Percentiles rank a stretch among this genome's conserved stretches.
Conservation (phyloP, 2,329 filamentous ascomycete species). For the Alternaria metachromatica region DNA sequence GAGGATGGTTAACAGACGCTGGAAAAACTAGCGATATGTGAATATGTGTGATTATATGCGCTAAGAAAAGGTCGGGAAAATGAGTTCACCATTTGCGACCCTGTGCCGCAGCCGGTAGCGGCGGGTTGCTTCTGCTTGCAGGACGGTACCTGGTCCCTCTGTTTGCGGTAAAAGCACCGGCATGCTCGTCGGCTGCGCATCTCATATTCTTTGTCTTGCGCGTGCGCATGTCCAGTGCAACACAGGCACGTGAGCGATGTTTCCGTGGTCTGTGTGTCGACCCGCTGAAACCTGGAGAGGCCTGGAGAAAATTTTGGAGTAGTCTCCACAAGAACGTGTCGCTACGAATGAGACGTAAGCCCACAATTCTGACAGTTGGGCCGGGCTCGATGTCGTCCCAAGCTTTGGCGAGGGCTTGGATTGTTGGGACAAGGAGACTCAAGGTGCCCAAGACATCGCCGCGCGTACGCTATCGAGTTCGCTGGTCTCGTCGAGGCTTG, state of each 20-base stretch:
- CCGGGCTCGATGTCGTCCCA: background rate
- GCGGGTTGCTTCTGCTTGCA: background rate
- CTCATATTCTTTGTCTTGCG: background rate
- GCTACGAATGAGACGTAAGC: background rate
- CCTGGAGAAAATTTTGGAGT: conserved; percentile 13
- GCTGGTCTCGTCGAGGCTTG: conserved; percentile 4
- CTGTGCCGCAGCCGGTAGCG: background rate
- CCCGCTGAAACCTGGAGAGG: background rate
- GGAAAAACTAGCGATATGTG: background rate
- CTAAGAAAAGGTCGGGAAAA: background rate
- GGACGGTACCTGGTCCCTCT: background rate
- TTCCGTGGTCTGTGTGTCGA: background rate
- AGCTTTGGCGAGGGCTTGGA: conserved; percentile 10
- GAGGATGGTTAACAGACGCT: background rate
- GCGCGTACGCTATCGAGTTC: conserved; percentile 8
- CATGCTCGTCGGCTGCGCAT: background rate
- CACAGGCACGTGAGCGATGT: conserved; percentile 5
- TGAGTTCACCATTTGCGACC: background rate
- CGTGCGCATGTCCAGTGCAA: background rate
- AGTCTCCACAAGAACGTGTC: conserved; percentile 4
- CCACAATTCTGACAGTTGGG: conserved; percentile 1
- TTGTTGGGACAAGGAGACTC: conserved; percentile 13
- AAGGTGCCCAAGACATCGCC: conserved; percentile 12
- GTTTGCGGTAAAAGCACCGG: background rate
- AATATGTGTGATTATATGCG: background rate